Conservation (phyloP, 495 filamentous ascomycete species). For the Penicillium maclennaniae region DNA sequence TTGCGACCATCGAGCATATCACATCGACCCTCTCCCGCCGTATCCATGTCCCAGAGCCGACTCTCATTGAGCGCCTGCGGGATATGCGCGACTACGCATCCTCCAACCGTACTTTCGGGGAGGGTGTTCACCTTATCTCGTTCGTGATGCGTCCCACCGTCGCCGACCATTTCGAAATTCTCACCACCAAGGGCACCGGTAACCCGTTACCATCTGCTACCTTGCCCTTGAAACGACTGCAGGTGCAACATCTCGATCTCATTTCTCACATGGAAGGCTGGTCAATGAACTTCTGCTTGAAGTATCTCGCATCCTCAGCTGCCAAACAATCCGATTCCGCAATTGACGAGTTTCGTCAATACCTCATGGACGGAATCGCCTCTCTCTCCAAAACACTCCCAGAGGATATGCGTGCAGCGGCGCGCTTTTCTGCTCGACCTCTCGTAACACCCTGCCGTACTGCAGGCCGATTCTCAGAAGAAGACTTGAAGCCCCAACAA, state of each 20-base stretch:
- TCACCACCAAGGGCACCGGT: slow-evolving; percentile 59
- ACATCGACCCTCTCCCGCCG: slow-evolving; percentile 58
- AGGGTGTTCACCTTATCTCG: slow-evolving; percentile 71
- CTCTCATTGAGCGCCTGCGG: slow-evolving; percentile 51
- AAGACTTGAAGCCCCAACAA: slow-evolving; percentile 14
- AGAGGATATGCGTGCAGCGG: slow-evolving; percentile 42
- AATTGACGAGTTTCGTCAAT: slow-evolving; percentile 38
- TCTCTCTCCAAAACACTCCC: slow-evolving; percentile 42
- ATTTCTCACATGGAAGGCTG: slow-evolving; percentile 56
- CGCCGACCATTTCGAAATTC: slow-evolving; percentile 67
- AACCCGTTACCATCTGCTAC: slow-evolving; percentile 66
- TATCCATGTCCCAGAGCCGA: slow-evolving; percentile 62
- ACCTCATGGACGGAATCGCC: slow-evolving; percentile 39
- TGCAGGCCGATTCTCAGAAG: slow-evolving; percentile 15
- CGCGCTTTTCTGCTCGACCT: slow-evolving; percentile 47
- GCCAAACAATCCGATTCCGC: slow-evolving; percentile 27
- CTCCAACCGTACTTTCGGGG: slow-evolving; percentile 46
- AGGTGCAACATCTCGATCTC: slow-evolving; percentile 55
- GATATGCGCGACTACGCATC: slow-evolving; percentile 59
- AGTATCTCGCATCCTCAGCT: slow-evolving; percentile 39
- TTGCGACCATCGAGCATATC: slow-evolving; percentile 68
- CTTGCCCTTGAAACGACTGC: slow-evolving; percentile 54
- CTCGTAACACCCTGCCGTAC: slow-evolving; percentile 43
- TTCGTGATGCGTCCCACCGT: slow-evolving; percentile 70
- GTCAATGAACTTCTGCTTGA: slow-evolving; percentile 47